Evolutionary conservation across 305 asterid species (phyloP).

Genomic region (Fraxinus nigra): DNA sequence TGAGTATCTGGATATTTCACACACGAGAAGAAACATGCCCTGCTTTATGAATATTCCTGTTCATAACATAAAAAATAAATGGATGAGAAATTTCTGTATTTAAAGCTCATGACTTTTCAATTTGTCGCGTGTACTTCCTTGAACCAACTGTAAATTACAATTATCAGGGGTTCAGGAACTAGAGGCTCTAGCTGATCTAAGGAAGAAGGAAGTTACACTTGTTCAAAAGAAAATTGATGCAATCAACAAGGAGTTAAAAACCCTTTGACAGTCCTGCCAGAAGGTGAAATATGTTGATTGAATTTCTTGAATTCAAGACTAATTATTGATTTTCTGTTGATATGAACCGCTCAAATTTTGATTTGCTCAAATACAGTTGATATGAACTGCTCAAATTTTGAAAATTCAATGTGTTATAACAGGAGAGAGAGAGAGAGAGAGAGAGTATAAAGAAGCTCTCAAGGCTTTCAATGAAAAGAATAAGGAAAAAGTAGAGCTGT

Average conservation of each 20-base stretch:
- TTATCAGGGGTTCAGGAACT: constrained; percentile 83
- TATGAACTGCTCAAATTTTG: neutral
- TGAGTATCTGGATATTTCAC: constrained; percentile 1
- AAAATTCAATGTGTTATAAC: constrained; percentile 16
- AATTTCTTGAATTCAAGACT: neutral
- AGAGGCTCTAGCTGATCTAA: constrained; percentile 80
- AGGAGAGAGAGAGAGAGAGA: constrained; percentile 98
- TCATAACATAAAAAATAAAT: neutral
- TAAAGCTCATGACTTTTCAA: neutral
- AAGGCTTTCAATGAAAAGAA: constrained; percentile 91
- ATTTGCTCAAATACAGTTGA: neutral
- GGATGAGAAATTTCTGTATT: neutral
- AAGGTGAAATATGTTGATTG: constrained; percentile 47
- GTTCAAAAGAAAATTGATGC: constrained; percentile 85
- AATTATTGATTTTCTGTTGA: neutral
- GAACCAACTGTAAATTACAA: constrained; percentile 1
- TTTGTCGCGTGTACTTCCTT: neutral
- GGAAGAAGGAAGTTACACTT: constrained; percentile 77
- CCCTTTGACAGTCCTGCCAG: constrained; percentile 88
- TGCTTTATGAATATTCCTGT: neutral
- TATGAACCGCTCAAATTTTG: neutral
- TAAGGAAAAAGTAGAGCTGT: constrained; percentile 85
- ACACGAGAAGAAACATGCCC: neutral
- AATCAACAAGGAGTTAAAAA: constrained; percentile 83
- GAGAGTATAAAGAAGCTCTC: constrained; percentile 92